Conservation (phyloP, 2,329 filamentous ascomycete genomes). For the Stagonosporopsis vannaccii region DNA sequence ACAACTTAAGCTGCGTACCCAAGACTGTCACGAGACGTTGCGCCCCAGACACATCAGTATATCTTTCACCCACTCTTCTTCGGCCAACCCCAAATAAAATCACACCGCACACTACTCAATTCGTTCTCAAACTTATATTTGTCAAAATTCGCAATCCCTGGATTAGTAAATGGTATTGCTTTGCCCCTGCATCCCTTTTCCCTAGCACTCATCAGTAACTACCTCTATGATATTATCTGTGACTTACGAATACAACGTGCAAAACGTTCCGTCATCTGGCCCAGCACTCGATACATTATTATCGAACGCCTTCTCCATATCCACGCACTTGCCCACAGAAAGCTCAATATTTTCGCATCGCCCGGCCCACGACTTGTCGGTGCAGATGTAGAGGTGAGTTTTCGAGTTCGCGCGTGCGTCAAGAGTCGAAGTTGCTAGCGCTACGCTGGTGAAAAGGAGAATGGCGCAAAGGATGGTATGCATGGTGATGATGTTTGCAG, state of each 20-base stretch:
- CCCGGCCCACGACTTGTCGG: conserved; percentile 24
- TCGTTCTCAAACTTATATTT: conserved; percentile 28
- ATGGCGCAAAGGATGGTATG: neutral
- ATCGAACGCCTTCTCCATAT: conserved; percentile 17
- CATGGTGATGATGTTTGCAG: neutral
- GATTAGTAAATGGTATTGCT: conserved; percentile 32
- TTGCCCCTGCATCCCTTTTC: conserved; percentile 25
- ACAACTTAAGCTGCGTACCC: neutral
- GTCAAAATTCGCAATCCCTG: conserved; percentile 26
- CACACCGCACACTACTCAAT: conserved; percentile 31
- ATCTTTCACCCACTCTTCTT: conserved; percentile 8
- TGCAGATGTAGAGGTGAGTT: conserved; percentile 31
- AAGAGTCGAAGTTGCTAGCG: neutral
- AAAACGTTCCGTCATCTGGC: conserved; percentile 33
- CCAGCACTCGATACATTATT: conserved; percentile 29
- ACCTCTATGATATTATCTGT: too few species aligned
- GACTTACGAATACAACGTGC: conserved; percentile 31
- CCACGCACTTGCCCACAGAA: conserved; percentile 14
- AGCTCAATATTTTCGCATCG: conserved; percentile 27
- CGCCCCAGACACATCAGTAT: neutral
- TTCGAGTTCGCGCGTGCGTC: neutral
- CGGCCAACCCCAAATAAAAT: conserved; percentile 28
- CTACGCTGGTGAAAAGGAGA: neutral
- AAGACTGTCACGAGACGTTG: neutral
- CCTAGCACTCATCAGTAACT: conserved; percentile 7